Base-by-base conservation (phyloP, 78 protist species). In the Chrysochromulina parva region DNA sequence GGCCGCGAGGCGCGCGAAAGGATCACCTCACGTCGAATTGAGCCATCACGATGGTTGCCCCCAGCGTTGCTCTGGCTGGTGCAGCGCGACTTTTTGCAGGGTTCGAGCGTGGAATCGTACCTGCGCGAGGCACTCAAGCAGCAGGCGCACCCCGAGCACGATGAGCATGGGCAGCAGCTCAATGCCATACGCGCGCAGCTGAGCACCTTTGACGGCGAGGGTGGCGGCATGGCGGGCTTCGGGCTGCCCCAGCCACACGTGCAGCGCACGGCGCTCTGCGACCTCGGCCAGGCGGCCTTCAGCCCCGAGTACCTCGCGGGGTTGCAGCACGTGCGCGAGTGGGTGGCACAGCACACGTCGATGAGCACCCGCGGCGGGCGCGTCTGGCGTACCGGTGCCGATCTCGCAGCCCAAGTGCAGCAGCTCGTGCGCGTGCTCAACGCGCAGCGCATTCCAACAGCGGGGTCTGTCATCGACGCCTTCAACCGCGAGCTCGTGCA, bases 51-150 rank as follows among this genome's bases (percentile, higher is more conserved):
- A 5, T 84, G 88, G 88, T 2, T 47, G 69, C 52, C 71, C n/a
- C 88, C 88, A 0, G 3, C 71, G 52, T 53, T 84, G 74, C 66
- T 84, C 57, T 84, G 88, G 88, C 88, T 84, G 1, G 57, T 84
- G 47, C 88, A 84, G 88, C 88, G 88, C 71, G 88, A 84, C 71
- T 84, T 84, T n/a, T 19, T 84, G 52, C 58, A 84, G 26, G 71
- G 88, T 1, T 9, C 26, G 9, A 0, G 1, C 55, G 88, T 52
- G 38, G 53, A 57, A 5, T 69, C 0, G 66, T 11, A 59, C 28
- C 19, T 59, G 55, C 73, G 55, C 16, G 19, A 3, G n/a, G 0
- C 85, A 47, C 67, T 82, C 16, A 9, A 57, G 67, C 69, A 48
- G 10, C 52, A 13, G 50, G 19, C 16, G 28, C 52, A 9, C 4